Percentiles rank a stretch among this genome's conserved stretches.
These are phyloP conservation scores for Cairneyella variabilis DNA, from an alignment of 495 filamentous ascomycete species.

Conservation along the genomic window DNA sequence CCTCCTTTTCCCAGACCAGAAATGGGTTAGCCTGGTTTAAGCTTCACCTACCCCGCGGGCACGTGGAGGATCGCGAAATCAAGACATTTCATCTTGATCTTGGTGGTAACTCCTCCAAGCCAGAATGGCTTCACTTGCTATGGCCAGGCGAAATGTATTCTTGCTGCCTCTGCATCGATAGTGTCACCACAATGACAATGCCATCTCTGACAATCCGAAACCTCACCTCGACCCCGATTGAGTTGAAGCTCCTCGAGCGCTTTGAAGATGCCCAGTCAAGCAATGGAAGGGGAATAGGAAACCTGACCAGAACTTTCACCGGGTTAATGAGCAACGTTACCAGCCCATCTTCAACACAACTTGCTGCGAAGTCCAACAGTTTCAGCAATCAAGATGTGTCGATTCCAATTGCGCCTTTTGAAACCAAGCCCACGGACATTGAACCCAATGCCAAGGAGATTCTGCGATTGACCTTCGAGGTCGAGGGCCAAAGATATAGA, in stretches of 20 bases:
- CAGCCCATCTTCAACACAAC: slow-evolving; percentile 30
- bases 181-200: slow-evolving; percentile 8
- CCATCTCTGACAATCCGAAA: slow-evolving; percentile 76
- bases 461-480: slow-evolving; percentile 60
- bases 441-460: slow-evolving; percentile 45
- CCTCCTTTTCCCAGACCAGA: no score
- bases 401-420: slow-evolving; percentile 56
- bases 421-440: slow-evolving; percentile 51
- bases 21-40: no score
- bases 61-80: no score
- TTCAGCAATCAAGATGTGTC: slow-evolving; percentile 53
- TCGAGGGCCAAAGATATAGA: slow-evolving; percentile 55
- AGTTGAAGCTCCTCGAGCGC: slow-evolving; percentile 70
- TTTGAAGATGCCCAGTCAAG: slow-evolving; percentile 49
- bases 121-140: no score
- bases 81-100: no score
- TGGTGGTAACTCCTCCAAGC: no score
- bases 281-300: slow-evolving; percentile 18
- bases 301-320: slow-evolving; percentile 46
- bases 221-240: slow-evolving; percentile 68
- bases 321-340: slow-evolving; percentile 36
- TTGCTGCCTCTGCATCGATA: no score
- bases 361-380: slow-evolving; percentile 48
- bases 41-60: no score
- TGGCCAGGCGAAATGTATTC: no score